Evolutionary conservation across 2,329 filamentous ascomycete genomes (phyloP).

Genomic region (Pyrenochaeta sp.): DNA sequence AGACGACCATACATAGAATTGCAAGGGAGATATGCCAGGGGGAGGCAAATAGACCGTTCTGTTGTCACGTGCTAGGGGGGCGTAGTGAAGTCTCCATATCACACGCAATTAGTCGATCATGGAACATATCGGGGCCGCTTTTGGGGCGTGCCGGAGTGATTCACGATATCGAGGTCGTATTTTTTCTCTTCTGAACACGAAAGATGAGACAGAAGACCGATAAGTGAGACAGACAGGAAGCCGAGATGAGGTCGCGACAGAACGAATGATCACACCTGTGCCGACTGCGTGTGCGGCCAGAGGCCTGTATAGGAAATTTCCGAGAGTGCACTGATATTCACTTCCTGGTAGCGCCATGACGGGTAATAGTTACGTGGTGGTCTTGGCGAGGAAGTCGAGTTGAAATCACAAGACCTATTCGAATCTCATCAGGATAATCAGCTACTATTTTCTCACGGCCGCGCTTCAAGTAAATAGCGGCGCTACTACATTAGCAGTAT

Average conservation of each 20-base stretch:
- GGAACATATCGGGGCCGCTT: neutral
- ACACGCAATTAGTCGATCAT: neutral
- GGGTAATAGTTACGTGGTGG: no score
- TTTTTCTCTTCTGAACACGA: neutral
- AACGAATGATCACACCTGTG: neutral
- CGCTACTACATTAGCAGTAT: neutral
- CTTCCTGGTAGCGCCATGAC: no score
- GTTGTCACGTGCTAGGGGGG: neutral
- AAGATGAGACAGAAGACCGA: neutral
- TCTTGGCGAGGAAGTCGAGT: no score
- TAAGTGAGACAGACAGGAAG: neutral
- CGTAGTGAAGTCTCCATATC: neutral
- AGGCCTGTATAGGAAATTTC: neutral
- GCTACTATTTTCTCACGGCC: neutral
- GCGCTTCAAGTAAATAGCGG: neutral
- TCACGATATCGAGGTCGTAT: neutral
- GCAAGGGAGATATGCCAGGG: neutral
- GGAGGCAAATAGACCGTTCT: neutral
- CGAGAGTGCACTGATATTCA: no score
- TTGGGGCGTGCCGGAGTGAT: neutral
- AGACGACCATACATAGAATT: neutral
- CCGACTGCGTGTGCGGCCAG: neutral
- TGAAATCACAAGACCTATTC: no score
- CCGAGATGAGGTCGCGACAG: neutral
- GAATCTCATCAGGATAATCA: no score